Base-by-base conservation (phyloP, 129 eudicot genomes). In the Flaveria robusta region DNA sequence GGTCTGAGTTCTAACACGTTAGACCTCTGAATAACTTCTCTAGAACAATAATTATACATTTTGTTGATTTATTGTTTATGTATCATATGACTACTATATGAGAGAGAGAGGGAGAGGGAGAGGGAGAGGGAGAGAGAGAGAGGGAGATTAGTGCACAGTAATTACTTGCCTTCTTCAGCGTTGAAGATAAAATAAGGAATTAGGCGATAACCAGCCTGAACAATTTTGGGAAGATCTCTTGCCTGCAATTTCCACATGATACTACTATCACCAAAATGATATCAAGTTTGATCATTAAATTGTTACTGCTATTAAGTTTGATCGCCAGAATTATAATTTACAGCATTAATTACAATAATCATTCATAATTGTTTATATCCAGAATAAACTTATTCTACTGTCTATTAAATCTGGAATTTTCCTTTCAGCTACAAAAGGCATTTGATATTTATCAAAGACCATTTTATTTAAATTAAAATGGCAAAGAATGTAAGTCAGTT, bases 141-240 rank as follows among this genome's bases (percentile, higher is more conserved):
- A 5, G 37, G 5, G 37, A 13, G 11, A 63, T 63, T 15, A 6
- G 47, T 45, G 52, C 34, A 62, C 13, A 64, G 12, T 24, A 63
- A 63, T 2, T 51, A 70, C 81, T 66, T 82, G 83, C 98, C 99
- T 94, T 94, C 99, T 81, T 86, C 92, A 55, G 99, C 83, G 81
- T 62, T 89, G 84, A 94, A 91, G 59, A 91, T 88, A 77, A 91
- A 94, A 81, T 91, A 94, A 23, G 99, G 99, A 58, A 94, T 81
- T 39, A 94, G 66, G 60, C 46, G 86, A 83, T 89, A 91, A 70
- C 54, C 92, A 74, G 91, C 87, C 79, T 91, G 97, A 81, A 89
- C 85, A 46, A 94, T 65, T 82, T 69, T 84, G 14, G 97, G 87
- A 77, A 94, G 97, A 86, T 94, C 99, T 84, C 99, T 89, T 51